Evolutionary conservation across 1,284 basidiomycete genomes (phyloP), one percentile per base, ranked within the genome.

Genomic region (Puccinia sorghi): DNA sequence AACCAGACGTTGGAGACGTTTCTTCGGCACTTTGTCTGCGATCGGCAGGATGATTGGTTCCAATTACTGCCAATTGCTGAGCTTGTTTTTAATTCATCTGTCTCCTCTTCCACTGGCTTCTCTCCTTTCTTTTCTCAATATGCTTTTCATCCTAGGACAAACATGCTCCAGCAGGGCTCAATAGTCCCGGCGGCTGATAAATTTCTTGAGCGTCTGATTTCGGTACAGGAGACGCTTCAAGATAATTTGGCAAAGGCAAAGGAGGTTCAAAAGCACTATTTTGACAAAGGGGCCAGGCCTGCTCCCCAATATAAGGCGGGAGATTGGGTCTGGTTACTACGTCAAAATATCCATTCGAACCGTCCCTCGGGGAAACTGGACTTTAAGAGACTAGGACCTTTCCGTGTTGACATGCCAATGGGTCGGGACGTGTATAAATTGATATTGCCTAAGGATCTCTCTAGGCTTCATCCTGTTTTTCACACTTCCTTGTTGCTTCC

Each of bases 91-190:
- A 86, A 85, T 81, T 84, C 87, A 82, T 32, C 86, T 83, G 66
- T 80, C 0, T 83, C 85, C 27, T 12, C 80, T 0, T 81, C 84
- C 0, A 86, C 83, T 22, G 41, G 74, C 3, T 74, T 71, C n/a
- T 83, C 87, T 0, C 87, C 87, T 0, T 72, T 88, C 87, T 83
- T 85, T 72, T 66, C 41, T n/a, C 41, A 66, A 27, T 25, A 15
- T 56, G 20, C 54, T 8, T 64, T 52, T 39, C 74, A 77, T 32
- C 74, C 74, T 7, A 8, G 72, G 7, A 13, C 48, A 12, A 74
- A 74, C 25, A 39, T n/a, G 4, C 25, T 70, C 13, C 22, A 17
- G 3, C 9, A 54, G 3, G 50, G 41, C 43, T 72, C 52, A 11
- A 17, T 54, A 15, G 64, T 67, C 4, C 64, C 64, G 4, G 64